Evolutionary conservation across 495 filamentous ascomycete species (phyloP).

Genomic region (Podospora comata): DNA sequence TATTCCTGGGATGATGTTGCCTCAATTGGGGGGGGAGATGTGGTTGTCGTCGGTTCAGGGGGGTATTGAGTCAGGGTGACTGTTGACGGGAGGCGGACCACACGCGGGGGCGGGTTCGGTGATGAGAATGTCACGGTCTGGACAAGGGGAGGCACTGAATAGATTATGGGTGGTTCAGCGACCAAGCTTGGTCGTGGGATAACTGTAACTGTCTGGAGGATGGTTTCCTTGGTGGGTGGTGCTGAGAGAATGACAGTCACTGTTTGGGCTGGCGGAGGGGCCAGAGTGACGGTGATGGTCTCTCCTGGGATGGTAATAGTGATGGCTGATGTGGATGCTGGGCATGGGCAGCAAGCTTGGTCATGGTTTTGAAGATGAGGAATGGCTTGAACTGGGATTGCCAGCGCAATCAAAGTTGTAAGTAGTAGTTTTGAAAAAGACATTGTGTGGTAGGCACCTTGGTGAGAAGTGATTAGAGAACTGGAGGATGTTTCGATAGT

Average conservation of each 20-base stretch:
- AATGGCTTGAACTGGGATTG: not conserved
- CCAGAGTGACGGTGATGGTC: not conserved
- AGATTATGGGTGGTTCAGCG: not conserved
- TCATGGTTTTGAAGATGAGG: slow-evolving; percentile 5
- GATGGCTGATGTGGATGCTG: slow-evolving; percentile 17
- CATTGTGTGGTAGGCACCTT: not conserved
- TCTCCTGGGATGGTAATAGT: not conserved
- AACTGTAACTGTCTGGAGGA: not conserved
- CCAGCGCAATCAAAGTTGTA: not conserved
- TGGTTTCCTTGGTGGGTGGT: not conserved
- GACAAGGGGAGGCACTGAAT: not conserved
- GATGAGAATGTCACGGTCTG: not conserved
- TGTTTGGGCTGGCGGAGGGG: not conserved
- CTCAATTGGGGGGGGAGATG: not conserved
- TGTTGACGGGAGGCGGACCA: not conserved
- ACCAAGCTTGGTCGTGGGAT: not conserved
- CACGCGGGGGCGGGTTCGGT: not conserved
- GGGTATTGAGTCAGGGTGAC: not conserved
- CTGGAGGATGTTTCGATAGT: not conserved
- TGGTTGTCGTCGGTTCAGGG: not conserved
- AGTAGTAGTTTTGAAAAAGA: not conserved
- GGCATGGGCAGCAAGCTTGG: not conserved
- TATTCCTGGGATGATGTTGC: not conserved
- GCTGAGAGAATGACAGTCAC: not conserved
- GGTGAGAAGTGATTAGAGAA: not conserved